Evolutionary conservation across 1,284 basidiomycete species (phyloP), one percentile per base, ranked within the genome.

Genomic region (Boletellus deceptivus): DNA sequence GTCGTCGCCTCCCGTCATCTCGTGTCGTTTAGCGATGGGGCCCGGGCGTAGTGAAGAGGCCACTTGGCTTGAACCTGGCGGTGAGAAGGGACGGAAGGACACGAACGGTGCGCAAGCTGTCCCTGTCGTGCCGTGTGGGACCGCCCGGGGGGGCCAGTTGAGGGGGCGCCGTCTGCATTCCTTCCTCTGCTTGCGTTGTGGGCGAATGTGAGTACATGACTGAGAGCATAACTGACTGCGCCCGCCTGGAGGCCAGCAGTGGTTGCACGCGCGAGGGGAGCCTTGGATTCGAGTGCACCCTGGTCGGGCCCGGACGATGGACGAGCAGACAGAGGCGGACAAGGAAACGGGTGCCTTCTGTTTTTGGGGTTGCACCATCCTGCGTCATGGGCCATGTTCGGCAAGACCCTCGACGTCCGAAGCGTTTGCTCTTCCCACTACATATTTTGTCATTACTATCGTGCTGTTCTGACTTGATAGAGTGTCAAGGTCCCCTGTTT

Each of bases 211-310:
- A 38, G 36, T 38, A 38, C 14, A 17, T 37, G 17, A 17, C 3
- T 24, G 22, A 24, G 22, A 6, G 22, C n/a, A n/a, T n/a, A n/a
- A n/a, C n/a, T n/a, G 49, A 91, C 83, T 51, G 78, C 80, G 37
- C 82, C 89, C 50, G 81, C 80, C 67, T 91, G 84, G 16, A 88
- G 70, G 36, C 82, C 89, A 37, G 83, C 75, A 14, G 73, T 74
- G 9, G 83, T 75, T 25, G 88, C 84, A 60, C 83, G 79, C 54
- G 76, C 67, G 36, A 89, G 60, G 6, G 83, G 66, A 16, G 80
- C 72, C 59, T 83, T 86, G 27, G 79, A 75, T 41, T 83, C 75
- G 64, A 82, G 91, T 35, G 63, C 53, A 27, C 50, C 57, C 49
- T 52, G 58, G 20, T 52, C 51, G 48, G 53, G 49, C 34, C 51